Base-by-base conservation (phyloP, 176 grass and related monocot genomes). In the Triticum turgidum region DNA sequence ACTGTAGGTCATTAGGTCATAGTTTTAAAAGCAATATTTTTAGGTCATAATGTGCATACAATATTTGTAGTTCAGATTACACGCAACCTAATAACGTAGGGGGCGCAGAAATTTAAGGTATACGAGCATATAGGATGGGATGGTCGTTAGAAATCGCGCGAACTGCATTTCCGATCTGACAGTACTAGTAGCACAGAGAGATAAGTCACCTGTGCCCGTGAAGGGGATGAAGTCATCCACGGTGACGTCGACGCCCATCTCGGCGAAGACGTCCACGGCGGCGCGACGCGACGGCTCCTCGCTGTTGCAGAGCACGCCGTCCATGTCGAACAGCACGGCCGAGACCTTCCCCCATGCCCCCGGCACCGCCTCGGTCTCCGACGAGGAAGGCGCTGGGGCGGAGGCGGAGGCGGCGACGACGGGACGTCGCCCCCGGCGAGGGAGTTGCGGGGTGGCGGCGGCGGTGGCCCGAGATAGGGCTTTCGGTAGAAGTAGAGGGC, bases 311-410 rank as follows among this genome's bases (percentile, higher is more conserved):
- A 99, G 92, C 44, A 96, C 97, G 80, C 94, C 92, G 59, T 99
- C 97, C 92, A 96, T 99, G 67, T 99, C 94, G 76, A 99, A 99
- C 80, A 99, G 90, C 81, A 99, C 92, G 35, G 94, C 97, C 1
- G 94, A 94, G 17, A 99, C 94, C 85, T 94, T 93, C 3, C 91
- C 97, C 97, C 94, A 96, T 10, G 82, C 52, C 25, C 66, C 89
- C 7, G 45, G 30, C 49, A 9, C 88, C 75, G 39, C 69, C 45
- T 41, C 90, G 2, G 54, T 71, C 33, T 61, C 77, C 59, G 86
- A 56, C 30, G 89, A 72, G 30, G 90, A 85, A 0, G 88, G 78
- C 49, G 64, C 79, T 41, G 86, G 78, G 41, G 77, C 82, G 66
- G 75, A 38, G 79, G 83, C 77, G 51, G 71, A 38, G 79, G 83